A percentile compares a stretch with the other conserved stretches of the same genome.
Evolutionary conservation across 768 basidiomycete genomes (phyloP).

Genomic region (Dentipellis sp.): DNA sequence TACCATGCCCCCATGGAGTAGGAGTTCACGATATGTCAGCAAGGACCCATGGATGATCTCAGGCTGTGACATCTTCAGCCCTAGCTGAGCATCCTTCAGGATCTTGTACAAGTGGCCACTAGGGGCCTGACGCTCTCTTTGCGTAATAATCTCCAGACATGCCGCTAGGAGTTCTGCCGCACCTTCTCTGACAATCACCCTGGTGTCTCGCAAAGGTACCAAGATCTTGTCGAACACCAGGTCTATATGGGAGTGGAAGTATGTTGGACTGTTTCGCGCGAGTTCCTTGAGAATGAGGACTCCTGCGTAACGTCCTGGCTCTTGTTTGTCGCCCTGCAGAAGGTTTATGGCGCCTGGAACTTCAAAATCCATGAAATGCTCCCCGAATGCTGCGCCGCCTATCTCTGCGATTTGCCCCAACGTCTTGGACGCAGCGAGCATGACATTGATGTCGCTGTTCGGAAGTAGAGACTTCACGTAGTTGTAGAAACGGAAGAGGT

Average conservation of each 20-base stretch:
- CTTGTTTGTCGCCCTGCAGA: conserved; percentile 64
- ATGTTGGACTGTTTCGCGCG: conserved; percentile 76
- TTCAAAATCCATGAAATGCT: conserved; percentile 84
- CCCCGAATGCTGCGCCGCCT: conserved; percentile 76
- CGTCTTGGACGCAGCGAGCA: conserved; percentile 91
- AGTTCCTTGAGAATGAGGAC: conserved; percentile 92
- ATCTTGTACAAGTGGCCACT: conserved; percentile 69
- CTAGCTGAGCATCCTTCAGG: conserved; percentile 79
- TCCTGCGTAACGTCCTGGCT: conserved; percentile 84
- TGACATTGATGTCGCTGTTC: conserved; percentile 85
- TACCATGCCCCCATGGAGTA: conserved; percentile 93
- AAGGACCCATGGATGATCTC: conserved; percentile 92
- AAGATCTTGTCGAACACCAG: conserved; percentile 91
- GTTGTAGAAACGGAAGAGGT: conserved; percentile 82
- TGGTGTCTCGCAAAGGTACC: conserved; percentile 78
- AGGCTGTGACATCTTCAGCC: conserved; percentile 69
- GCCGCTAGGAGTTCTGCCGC: conserved; percentile 91
- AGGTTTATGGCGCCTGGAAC: conserved; percentile 77
- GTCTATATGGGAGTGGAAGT: conserved; percentile 83
- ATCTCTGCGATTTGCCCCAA: conserved; percentile 81
- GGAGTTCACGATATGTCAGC: conserved; percentile 82
- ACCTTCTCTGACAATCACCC: conserved; percentile 86
- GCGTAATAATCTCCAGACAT: conserved; percentile 80
- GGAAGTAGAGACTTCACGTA: conserved; percentile 92
- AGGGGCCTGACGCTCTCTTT: conserved; percentile 57